Evolutionary conservation across 1,284 basidiomycete species (phyloP).

Genomic region (Microbotryomycetes sp.): DNA sequence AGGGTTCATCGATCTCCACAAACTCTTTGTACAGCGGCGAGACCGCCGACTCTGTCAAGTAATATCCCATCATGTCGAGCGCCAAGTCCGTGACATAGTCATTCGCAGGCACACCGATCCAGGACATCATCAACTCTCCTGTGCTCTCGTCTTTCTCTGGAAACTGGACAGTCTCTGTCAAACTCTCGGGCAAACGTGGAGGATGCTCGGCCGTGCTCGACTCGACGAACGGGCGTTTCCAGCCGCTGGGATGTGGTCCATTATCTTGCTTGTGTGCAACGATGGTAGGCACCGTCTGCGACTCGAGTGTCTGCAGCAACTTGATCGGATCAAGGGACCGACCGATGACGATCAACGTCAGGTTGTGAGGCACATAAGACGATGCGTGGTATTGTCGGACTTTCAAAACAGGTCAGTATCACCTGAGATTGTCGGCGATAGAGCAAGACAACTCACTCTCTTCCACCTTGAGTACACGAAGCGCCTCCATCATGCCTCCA

Average conservation of each 20-base stretch:
- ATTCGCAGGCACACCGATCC: slow-evolving; percentile 61
- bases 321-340: slow-evolving; percentile 42
- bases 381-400: slow-evolving; percentile 82
- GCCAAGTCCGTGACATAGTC: slow-evolving; percentile 75
- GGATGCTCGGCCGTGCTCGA: slow-evolving; percentile 45
- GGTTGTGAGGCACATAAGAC: slow-evolving; percentile 93
- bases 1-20: slow-evolving; percentile 82
- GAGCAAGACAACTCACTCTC: slow-evolving; percentile 57
- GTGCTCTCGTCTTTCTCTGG: slow-evolving; percentile 94
- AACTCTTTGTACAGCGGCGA: slow-evolving; percentile 89
- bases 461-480: slow-evolving; percentile 77
- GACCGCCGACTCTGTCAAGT: slow-evolving; percentile 81
- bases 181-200: slow-evolving; percentile 3
- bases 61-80: slow-evolving; percentile 74
- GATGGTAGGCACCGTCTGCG: slow-evolving; percentile 72
- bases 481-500: slow-evolving; percentile 86
- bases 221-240: slow-evolving; percentile 93
- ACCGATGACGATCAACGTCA: slow-evolving; percentile 63
- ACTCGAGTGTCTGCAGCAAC: slow-evolving; percentile 64
- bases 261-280: slow-evolving; percentile 62
- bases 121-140: slow-evolving; percentile 76
- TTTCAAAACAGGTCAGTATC: slow-evolving; percentile 38
- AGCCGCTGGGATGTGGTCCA: slow-evolving; percentile 60
- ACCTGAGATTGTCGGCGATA: neutral
- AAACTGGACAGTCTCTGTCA: slow-evolving; percentile 66